Evolutionary conservation across 1,284 basidiomycete genomes (phyloP).

Genomic region (Prillingera fragicola): DNA sequence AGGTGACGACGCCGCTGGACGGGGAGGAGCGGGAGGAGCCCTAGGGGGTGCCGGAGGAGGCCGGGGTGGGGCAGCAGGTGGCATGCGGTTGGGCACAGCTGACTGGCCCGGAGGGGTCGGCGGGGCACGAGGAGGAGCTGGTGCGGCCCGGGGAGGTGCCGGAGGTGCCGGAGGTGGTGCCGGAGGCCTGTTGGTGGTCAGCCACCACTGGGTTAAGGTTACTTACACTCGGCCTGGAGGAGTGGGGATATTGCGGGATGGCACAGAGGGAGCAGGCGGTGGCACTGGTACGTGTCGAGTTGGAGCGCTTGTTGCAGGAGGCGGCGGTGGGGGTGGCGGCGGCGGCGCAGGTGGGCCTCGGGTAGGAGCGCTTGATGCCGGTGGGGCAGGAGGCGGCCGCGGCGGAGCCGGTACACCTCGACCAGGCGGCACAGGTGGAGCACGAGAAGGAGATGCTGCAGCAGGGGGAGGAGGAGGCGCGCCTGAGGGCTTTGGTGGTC

Average conservation of each 20-base stretch:
- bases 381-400: background rate
- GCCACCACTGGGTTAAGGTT: background rate
- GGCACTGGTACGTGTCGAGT: background rate
- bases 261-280: background rate
- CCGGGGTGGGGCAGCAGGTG: constrained; percentile 3
- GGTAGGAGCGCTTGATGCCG: constrained; percentile 13
- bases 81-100: background rate
- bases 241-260: constrained; percentile 6
- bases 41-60: constrained; percentile 1
- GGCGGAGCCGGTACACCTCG: constrained; percentile 34
- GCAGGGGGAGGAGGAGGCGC: constrained; percentile 34
- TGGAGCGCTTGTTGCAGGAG: background rate
- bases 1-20: constrained; percentile 18
- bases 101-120: constrained; percentile 15
- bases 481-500: constrained; percentile 62
- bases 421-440: constrained; percentile 5
- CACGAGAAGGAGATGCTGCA: constrained; percentile 9
- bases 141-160: constrained; percentile 9
- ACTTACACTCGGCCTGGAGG: constrained; percentile 57
- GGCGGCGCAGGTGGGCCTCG: constrained; percentile 9
- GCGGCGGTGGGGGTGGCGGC: background rate
- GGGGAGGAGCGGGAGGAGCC: background rate
- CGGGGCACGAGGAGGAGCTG: constrained; percentile 18
- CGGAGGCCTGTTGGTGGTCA: constrained; percentile 55
- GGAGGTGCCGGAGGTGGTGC: constrained; percentile 55